These are phyloP conservation scores for Phyllosticta capitalensis DNA, from an alignment of 2,329 filamentous ascomycete genomes.

Conservation along the genomic window DNA sequence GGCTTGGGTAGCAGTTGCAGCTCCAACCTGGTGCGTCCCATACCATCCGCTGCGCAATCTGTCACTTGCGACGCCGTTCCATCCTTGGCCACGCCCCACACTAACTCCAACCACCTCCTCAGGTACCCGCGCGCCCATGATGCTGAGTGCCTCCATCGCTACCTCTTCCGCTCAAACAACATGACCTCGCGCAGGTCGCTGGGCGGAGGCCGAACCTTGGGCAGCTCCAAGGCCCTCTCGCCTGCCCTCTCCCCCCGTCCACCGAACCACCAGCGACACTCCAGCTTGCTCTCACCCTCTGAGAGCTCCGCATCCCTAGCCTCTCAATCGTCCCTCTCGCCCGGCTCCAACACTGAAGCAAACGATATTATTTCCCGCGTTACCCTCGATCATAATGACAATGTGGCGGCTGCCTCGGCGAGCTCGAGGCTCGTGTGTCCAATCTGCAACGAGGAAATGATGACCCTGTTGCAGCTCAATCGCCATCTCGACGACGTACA, in stretches of 20 bases:
- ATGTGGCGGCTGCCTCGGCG: slow-evolving; percentile 46
- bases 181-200: slow-evolving; percentile 77
- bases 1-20: neutral
- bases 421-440: slow-evolving; percentile 73
- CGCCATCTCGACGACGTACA: slow-evolving; percentile 76
- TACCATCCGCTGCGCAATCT: slow-evolving; percentile 1
- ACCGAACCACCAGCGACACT: slow-evolving; percentile 29
- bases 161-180: slow-evolving; percentile 8
- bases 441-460: slow-evolving; percentile 98
- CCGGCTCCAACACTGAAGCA: slow-evolving; percentile 57
- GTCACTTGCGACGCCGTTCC: slow-evolving; percentile 3
- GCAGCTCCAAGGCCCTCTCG: slow-evolving; percentile 73
- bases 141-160: slow-evolving; percentile 8
- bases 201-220: slow-evolving; percentile 84
- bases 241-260: slow-evolving; percentile 43
- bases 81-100: slow-evolving; percentile 9
- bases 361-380: slow-evolving; percentile 78
- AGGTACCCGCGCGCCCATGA: slow-evolving; percentile 1
- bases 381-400: slow-evolving; percentile 54
- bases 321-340: slow-evolving; percentile 65
- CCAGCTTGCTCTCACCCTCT: slow-evolving; percentile 50
- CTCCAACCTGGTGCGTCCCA: neutral
- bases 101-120: slow-evolving; percentile 8
- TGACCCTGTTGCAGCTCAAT: slow-evolving; percentile 88
- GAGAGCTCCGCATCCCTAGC: slow-evolving; percentile 68